Evolutionary conservation across 192 early-diverging fungal species (phyloP), one percentile per base, ranked within the genome.

Genomic region (Ambispora gerdemannii): DNA sequence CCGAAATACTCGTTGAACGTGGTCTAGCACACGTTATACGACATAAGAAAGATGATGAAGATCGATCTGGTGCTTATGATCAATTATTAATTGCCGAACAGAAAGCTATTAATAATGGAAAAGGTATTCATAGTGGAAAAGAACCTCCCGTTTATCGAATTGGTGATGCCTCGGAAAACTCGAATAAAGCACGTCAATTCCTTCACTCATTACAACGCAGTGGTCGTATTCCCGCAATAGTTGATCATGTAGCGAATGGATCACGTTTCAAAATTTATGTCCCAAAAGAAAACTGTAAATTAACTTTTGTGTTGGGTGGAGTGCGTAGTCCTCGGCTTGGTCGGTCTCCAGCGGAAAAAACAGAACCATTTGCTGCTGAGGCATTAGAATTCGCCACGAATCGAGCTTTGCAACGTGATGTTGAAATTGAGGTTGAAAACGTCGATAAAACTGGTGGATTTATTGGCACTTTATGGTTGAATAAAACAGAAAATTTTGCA

Each of bases 381-480:
- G 92, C 94, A 1, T 75, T 91, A 31, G 86, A 84, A 4, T 89
- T 88, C 76, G 82, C 89, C 3, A 80, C 75, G 36, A 80, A 81
- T 35, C 75, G 76, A 33, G 78, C 80, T 70, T 83, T 97, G 70
- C 97, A 99, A 81, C 91, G 94, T 61, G 94, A 99, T 74, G 92
- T 94, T 10, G 93, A 99, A 72, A 81, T 95, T 50, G 88, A 90
- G 62, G 80, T 97, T 31, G 97, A 97, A 72, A 84, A 85, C 15
- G 76, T 89, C 19, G 97, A 99, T 76, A 95, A 95, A 81, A 86
- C 86, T 34, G 95, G 97, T 33, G 91, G 88, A 1, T 99, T 97
- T 65, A 91, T 97, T 67, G 95, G 95, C 15, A 79, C 87, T n/a
- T 72, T 99, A 72, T 94, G 88, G 78, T 71, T 88, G 10, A 75